Evolutionary conservation across 352 stramenopile genomes (phyloP), one percentile per base, ranked within the genome.

Genomic region (Saprolegnia parasitica): DNA sequence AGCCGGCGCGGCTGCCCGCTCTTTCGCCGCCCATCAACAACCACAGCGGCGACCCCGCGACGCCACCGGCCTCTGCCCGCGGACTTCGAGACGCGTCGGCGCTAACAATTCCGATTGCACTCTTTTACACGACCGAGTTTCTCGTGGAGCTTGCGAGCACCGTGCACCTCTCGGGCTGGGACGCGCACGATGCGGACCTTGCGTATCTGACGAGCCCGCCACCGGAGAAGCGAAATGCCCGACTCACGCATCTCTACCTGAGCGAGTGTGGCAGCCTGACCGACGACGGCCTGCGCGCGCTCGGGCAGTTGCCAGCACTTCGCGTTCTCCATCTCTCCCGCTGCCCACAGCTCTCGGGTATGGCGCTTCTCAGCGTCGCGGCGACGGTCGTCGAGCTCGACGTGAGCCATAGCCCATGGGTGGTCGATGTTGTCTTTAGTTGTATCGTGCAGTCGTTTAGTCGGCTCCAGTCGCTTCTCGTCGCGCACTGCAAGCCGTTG

Each of bases 231-330:
- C 8, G 75, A 73, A 0, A 23, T 81, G 0, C 37, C 32, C 9
- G 35, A 9, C 15, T 64, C 40, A 56, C 60, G 56, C 50, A 65
- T 11, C 46, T 55, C 24, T 39, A 35, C 0, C 49, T 93, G 5
- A 37, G 72, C 16, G 78, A 78, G 65, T 93, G 86, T 52, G 76
- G 76, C 37, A 72, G 74, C 23, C 58, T 93, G 23, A 89, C 82
- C 5, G 86, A 91, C 76, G 90, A 88, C 47, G 86, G 83, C 15
- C 68, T 91, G 46, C 76, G 72, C 26, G 78, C 78, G 0, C 88
- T 91, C 47, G 73, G 76, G 2, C 79, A 89, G 61, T 5, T 61
- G 11, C 62, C 72, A 4, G 62, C 63, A 5, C 39, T 70, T 5
- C 63, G 63, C 13, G 47, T 23, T 2, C 37, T 70, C 5, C 49